These are phyloP conservation scores for Nicotiana undulata DNA, from an alignment of 257 asterid species.

Conservation along the genomic window DNA sequence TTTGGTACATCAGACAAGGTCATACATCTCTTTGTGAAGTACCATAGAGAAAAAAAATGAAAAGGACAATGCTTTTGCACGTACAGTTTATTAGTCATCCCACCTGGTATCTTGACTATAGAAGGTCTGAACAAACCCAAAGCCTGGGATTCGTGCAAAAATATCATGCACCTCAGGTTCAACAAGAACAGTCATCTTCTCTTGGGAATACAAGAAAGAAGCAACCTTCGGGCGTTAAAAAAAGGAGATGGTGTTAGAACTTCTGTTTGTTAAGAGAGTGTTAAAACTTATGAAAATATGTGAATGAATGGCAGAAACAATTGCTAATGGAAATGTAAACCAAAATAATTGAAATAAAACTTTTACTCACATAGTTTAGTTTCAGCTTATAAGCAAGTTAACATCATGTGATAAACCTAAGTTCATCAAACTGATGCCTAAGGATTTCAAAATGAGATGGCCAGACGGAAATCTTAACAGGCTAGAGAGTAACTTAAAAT, in stretches of 20 bases:
- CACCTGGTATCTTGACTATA: constrained; percentile 99
- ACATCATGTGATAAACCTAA: neutral
- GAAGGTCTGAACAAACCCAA: constrained; percentile 97
- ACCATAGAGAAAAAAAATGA: neutral
- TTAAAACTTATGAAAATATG: neutral
- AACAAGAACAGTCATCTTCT: constrained; percentile 90
- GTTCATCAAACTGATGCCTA: neutral
- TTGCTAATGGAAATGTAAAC: neutral
- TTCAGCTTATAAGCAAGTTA: neutral
- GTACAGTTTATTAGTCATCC: constrained; percentile 14
- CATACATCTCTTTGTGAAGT: constrained; percentile 10
- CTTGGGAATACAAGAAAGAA: constrained; percentile 81
- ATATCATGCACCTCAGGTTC: constrained; percentile 98
- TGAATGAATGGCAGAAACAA: neutral
- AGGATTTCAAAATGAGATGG: neutral
- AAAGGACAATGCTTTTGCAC: neutral
- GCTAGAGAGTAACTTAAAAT: neutral
- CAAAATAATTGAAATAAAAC: neutral
- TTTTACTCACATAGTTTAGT: neutral
- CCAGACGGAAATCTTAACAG: neutral
- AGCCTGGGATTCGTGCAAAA: constrained; percentile 95
- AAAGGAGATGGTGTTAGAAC: neutral
- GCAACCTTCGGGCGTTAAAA: constrained; percentile 54
- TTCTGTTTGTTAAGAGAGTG: neutral
- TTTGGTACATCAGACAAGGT: constrained; percentile 20